These are phyloP conservation scores for Fusarium newnesense DNA, from an alignment of 2,329 filamentous ascomycete species.

Conservation along the genomic window DNA sequence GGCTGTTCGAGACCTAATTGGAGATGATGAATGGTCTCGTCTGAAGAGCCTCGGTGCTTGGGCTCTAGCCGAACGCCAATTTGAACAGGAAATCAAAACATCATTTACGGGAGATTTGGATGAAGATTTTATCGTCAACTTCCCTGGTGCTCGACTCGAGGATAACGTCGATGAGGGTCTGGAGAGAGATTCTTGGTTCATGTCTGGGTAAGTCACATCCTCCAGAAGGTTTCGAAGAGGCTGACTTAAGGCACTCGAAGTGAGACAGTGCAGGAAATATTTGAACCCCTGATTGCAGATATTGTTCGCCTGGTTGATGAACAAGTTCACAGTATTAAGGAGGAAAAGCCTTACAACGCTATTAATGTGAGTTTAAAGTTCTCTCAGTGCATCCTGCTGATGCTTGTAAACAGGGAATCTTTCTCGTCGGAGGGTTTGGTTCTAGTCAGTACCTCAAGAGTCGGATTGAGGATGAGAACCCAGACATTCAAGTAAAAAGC, in stretches of 20 bases:
- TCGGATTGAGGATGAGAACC: constrained; percentile 31
- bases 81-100: neutral
- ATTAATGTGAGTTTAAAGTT: constrained; percentile 12
- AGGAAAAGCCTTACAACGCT: constrained; percentile 6
- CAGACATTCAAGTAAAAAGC: constrained; percentile 37
- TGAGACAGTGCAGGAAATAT: constrained; percentile 7
- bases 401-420: constrained; percentile 15
- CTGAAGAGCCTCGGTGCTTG: neutral
- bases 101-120: neutral
- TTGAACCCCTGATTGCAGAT: constrained; percentile 34
- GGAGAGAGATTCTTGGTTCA: neutral
- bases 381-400: too few relatives aligned
- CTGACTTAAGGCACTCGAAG: neutral
- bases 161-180: neutral
- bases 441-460: constrained; percentile 50
- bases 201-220: neutral
- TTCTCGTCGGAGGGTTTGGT: constrained; percentile 53
- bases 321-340: constrained; percentile 23
- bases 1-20: neutral
- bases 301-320: constrained; percentile 32
- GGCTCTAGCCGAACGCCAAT: neutral
- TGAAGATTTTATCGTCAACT: neutral
- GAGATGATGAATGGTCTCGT: neutral
- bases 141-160: neutral
- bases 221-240: accelerated